A percentile compares a stretch with the other conserved stretches of the same genome.
phyloP scores from a whole-genome alignment of 129 eudicot genomes.

The Scalesia atractyloides region DNA sequence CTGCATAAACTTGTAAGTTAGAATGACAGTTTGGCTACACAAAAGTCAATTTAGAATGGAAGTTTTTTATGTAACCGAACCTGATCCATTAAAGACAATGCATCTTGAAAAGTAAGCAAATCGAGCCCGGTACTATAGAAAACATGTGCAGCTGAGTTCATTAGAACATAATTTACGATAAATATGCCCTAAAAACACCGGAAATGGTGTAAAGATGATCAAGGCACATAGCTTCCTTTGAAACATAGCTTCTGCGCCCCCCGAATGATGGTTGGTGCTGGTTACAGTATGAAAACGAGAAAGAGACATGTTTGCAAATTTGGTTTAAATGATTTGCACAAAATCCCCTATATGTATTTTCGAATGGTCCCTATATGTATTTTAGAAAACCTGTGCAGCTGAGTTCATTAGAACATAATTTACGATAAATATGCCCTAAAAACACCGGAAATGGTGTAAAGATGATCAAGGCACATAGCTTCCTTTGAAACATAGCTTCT shows the following conservation, averaged over 20 bases:
- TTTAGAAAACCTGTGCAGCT: conserved; percentile 81
- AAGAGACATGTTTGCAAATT: too few species aligned
- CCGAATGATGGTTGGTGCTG: too few species aligned
- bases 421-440: conserved; percentile 80
- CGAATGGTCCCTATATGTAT: too few species aligned
- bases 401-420: conserved; percentile 71
- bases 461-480: conserved; percentile 61
- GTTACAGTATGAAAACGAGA: too few species aligned
- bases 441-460: conserved; percentile 54
- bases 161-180: conserved; percentile 65
- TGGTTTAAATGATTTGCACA: too few species aligned
- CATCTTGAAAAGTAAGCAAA: too few species aligned
- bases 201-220: conserved; percentile 63
- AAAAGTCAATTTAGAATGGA: neutral
- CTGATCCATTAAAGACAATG: conserved; percentile 81
- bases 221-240: conserved; percentile 58
- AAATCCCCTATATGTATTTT: too few species aligned
- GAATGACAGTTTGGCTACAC: neutral
- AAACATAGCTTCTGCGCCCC: neutral
- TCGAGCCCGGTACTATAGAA: conserved; percentile 69
- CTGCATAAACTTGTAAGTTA: conserved; percentile 45
- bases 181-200: conserved; percentile 78
- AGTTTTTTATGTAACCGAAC: conserved; percentile 33
- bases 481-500: conserved; percentile 40
- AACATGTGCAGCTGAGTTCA: conserved; percentile 81